phyloP scores from a whole-genome alignment of 768 basidiomycete species.

The Pisolithus microcarpus region DNA sequence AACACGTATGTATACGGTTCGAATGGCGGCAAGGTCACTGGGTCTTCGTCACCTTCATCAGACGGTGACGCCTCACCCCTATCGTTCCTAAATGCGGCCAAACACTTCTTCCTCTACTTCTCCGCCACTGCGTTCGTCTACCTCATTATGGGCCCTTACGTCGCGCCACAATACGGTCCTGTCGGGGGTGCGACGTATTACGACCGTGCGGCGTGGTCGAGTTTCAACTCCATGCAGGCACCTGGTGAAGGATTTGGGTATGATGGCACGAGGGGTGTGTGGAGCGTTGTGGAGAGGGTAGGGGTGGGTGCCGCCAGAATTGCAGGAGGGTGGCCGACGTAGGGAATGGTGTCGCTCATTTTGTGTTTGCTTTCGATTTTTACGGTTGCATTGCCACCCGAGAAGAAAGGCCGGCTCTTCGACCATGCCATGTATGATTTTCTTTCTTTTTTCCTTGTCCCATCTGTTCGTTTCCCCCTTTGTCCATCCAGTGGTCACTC shows the following conservation, averaged over 20 bases:
- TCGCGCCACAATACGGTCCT: slow-evolving; percentile 46
- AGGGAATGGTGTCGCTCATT: slow-evolving; percentile 1
- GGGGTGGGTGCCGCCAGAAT: slow-evolving; percentile 71
- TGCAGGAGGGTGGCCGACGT: slow-evolving; percentile 74
- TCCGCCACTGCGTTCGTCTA: slow-evolving; percentile 58
- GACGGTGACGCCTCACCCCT: slow-evolving; percentile 6
- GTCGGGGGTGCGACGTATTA: slow-evolving; percentile 67
- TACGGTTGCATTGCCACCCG: too few species aligned
- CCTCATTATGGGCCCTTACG: slow-evolving; percentile 53
- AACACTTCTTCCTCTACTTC: slow-evolving; percentile 50
- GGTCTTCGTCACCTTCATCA: slow-evolving; percentile 2
- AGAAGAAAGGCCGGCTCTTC: too few species aligned
- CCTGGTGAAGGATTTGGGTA: slow-evolving; percentile 64
- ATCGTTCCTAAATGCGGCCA: slow-evolving; percentile 29
- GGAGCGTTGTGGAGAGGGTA: slow-evolving; percentile 64
- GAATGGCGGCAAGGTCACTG: slow-evolving; percentile 30
- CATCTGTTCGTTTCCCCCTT: too few species aligned
- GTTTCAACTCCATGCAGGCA: slow-evolving; percentile 66
- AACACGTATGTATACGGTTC: slow-evolving; percentile 59
- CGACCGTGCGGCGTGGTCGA: slow-evolving; percentile 73
- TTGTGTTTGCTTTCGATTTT: too few species aligned
- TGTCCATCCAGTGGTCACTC: too few species aligned
- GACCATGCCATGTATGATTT: too few species aligned
- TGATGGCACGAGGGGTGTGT: slow-evolving; percentile 55
- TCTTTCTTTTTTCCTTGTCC: too few species aligned